phyloP scores from a whole-genome alignment of 805 yeast species.

The Wickerhamomyces canadensis region DNA sequence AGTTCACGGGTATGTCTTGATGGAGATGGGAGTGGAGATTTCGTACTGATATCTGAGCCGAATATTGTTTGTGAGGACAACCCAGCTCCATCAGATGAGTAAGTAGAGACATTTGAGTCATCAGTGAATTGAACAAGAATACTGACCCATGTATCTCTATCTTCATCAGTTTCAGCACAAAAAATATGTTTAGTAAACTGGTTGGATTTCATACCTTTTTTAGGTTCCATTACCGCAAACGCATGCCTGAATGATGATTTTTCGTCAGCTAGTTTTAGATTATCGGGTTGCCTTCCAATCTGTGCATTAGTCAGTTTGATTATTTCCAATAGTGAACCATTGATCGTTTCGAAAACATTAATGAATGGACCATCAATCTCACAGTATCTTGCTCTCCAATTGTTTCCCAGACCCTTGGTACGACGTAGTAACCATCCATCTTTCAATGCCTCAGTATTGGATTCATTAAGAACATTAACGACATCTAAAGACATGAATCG shows the following conservation, averaged over 20 bases:
- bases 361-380: conserved; percentile 55
- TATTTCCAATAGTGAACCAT: conserved; percentile 49
- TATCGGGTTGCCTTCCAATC: conserved; percentile 45
- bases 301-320: conserved; percentile 46
- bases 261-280: conserved; percentile 19
- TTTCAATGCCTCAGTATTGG: conserved; percentile 44
- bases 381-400: conserved; percentile 70
- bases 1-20: not conserved
- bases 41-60: not conserved
- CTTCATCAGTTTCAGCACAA: conserved; percentile 75
- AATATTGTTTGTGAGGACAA: conserved; percentile 1
- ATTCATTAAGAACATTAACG: conserved; percentile 51
- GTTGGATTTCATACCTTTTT: conserved; percentile 23
- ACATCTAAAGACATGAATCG: conserved; percentile 64
- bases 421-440: conserved; percentile 64
- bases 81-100: conserved; percentile 1
- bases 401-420: conserved; percentile 55
- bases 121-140: conserved; percentile 31
- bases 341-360: conserved; percentile 51
- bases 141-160: conserved; percentile 69
- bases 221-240: conserved; percentile 46
- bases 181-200: conserved; percentile 49
- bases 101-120: conserved; percentile 7
- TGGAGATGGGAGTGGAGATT: not conserved
- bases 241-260: conserved; percentile 47